phyloP scores from a whole-genome alignment of 1,284 basidiomycete genomes.

The Thelephora terrestris region DNA sequence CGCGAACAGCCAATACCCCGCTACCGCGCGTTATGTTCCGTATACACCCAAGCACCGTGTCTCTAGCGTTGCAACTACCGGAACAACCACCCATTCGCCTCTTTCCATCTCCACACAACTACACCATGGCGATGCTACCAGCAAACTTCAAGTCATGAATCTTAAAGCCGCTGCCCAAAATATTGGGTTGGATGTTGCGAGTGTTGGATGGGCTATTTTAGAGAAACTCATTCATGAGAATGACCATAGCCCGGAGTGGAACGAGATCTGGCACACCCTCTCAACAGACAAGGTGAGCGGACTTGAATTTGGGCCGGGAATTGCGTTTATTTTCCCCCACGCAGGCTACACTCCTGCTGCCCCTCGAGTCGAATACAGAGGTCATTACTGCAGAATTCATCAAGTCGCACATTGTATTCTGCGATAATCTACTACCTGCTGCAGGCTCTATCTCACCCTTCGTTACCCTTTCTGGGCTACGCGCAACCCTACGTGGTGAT shows the following conservation, averaged over 20 bases:
- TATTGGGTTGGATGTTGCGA: constrained; percentile 60
- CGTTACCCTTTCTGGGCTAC: constrained; percentile 73
- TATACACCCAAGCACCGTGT: constrained; percentile 48
- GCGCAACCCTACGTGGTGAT: constrained; percentile 53
- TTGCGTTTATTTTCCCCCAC: background rate
- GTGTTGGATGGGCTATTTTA: constrained; percentile 76
- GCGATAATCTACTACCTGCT: constrained; percentile 25
- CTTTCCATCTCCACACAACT: constrained; percentile 29
- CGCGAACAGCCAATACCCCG: constrained; percentile 15
- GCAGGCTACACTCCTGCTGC: constrained; percentile 73
- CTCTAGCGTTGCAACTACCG: constrained; percentile 39
- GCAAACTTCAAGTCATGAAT: constrained; percentile 67
- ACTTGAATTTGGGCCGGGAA: too few relatives aligned
- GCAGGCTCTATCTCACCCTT: constrained; percentile 36
- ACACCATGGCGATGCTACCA: constrained; percentile 46
- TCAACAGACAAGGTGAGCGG: constrained; percentile 55
- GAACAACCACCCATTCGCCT: constrained; percentile 30
- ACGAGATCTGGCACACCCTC: constrained; percentile 60
- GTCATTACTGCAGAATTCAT: constrained; percentile 65
- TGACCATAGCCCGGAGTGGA: constrained; percentile 59
- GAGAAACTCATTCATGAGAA: constrained; percentile 66
- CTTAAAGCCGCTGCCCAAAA: constrained; percentile 73
- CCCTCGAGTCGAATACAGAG: constrained; percentile 45
- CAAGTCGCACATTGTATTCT: constrained; percentile 68
- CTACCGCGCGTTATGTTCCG: constrained; percentile 34